These are phyloP conservation scores for Cordyceps farinosa DNA, from an alignment of 2,329 filamentous ascomycete genomes.

Conservation along the genomic window DNA sequence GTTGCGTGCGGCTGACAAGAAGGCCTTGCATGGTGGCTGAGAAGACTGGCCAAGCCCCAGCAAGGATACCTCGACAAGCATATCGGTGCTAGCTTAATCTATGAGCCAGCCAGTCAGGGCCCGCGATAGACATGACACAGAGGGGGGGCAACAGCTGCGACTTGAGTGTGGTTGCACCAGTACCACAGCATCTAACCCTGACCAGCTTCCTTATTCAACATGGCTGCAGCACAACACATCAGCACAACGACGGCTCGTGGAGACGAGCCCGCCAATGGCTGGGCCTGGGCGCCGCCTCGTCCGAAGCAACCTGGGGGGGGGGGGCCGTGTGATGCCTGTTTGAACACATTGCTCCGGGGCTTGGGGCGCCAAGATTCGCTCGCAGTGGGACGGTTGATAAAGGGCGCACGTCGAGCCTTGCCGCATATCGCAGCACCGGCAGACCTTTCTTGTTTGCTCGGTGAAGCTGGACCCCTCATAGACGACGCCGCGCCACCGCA, in stretches of 20 bases:
- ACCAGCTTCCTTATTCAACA: slow-evolving; percentile 10
- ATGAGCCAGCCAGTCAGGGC: slow-evolving; percentile 4
- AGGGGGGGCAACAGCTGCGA: too few species aligned
- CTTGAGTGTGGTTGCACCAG: neutral
- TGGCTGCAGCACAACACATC: slow-evolving; percentile 2
- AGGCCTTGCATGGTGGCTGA: slow-evolving; percentile 3
- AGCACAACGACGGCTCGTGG: neutral
- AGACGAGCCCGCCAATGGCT: slow-evolving; percentile 1
- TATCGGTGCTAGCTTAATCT: slow-evolving; percentile 13
- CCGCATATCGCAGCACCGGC: neutral
- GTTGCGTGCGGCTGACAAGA: slow-evolving; percentile 5
- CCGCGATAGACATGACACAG: neutral
- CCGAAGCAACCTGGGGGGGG: neutral
- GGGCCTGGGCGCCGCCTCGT: neutral
- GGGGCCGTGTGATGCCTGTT: neutral
- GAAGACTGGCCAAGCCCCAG: neutral
- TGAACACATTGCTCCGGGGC: slow-evolving; percentile 1
- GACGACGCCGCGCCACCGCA: slow-evolving; percentile 5
- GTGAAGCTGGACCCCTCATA: slow-evolving; percentile 7
- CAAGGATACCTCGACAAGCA: neutral
- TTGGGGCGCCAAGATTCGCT: slow-evolving; percentile 8
- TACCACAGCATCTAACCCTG: neutral
- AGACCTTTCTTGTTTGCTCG: neutral
- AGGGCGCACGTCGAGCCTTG: neutral
- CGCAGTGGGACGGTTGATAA: neutral